Base-by-base conservation (phyloP, 176 grass and related monocot genomes). In the Carex littledalei region DNA sequence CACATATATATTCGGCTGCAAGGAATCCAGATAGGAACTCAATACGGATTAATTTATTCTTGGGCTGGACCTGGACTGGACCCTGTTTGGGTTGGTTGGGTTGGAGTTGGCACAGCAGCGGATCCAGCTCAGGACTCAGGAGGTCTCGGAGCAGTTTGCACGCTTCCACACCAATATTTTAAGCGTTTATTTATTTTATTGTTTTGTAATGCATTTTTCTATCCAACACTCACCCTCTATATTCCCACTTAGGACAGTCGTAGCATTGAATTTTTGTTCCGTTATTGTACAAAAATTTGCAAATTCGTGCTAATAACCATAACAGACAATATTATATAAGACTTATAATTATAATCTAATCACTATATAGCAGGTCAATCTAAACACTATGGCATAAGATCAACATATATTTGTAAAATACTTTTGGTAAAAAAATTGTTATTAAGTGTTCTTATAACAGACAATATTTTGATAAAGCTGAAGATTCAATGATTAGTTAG, bases 21-120 rank as follows among this genome's bases (percentile, higher is more conserved):
- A 24, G 18, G 60, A 63, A 63, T 63, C 60, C 1, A 60, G 5
- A 8, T 21, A n/a, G n/a, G 8, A 63, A 71, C 29, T 39, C 57
- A 79, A 80, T 3, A 5, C 4, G 5, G 58, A 63, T 39, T 81
- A 63, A 21, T 63, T 64, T 15, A 81, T 47, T 41, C 18, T 2
- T 45, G 60, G 31, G 15, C 79, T 45, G 79, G 79, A 81, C 17
- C 55, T 32, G 78, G 54, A 61, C 31, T 61, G 78, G 78, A 81
- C 57, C 17, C 32, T 11, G 57, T 45, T 24, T 43, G 34, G 58
- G 24, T 57, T 8, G 50, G 74, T 56, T 34, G 49, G 52, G 74
- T 78, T 56, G 74, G 74, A 49, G 74, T 81, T 64, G 60, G 55
- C 81, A 43, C 81, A 15, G 21, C 14, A 32, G 62, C 21, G 45